Conservation (phyloP, 2,329 filamentous ascomycete genomes). For the Fonsecaea monophora region DNA sequence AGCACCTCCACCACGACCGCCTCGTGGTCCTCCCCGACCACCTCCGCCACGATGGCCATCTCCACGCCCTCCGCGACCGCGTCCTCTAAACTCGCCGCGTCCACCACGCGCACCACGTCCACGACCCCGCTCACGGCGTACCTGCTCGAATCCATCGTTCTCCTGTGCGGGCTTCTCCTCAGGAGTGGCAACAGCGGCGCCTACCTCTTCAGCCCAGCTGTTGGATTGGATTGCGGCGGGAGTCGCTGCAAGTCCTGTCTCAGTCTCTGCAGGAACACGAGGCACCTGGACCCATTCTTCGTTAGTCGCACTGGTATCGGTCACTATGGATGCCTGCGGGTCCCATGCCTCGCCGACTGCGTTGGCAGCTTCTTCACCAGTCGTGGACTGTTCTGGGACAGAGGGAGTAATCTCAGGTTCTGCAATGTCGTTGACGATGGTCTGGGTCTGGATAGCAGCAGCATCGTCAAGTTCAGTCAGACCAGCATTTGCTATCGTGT, state of each 20-base stretch:
- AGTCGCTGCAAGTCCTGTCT: constrained; percentile 68
- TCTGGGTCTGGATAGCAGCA: constrained; percentile 61
- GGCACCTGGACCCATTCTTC: constrained; percentile 74
- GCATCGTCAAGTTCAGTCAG: constrained; percentile 65
- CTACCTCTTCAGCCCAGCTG: constrained; percentile 84
- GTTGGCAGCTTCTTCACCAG: constrained; percentile 51
- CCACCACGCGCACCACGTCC: constrained; percentile 44
- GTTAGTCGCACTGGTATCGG: constrained; percentile 63
- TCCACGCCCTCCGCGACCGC: constrained; percentile 48
- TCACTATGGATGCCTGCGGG: constrained; percentile 55
- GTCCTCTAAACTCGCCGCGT: constrained; percentile 44
- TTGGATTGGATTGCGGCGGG: constrained; percentile 62
- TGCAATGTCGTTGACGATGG: constrained; percentile 54
- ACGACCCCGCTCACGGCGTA: constrained; percentile 48
- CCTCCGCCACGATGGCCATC: constrained; percentile 42
- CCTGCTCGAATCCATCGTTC: constrained; percentile 48
- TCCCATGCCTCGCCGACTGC: constrained; percentile 63
- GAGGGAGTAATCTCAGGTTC: constrained; percentile 38
- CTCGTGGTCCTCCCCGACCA: constrained; percentile 38
- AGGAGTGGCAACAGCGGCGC: constrained; percentile 55
- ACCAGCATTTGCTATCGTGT: constrained; percentile 66
- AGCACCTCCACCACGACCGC: constrained; percentile 32
- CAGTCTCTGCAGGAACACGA: constrained; percentile 75
- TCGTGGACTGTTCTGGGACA: constrained; percentile 49
- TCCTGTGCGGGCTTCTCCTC: constrained; percentile 41